A percentile compares a stretch with the other conserved stretches of the same genome.
Evolutionary conservation across 345 rosid genomes (phyloP).

Genomic region (Chamaenerion angustifolium): DNA sequence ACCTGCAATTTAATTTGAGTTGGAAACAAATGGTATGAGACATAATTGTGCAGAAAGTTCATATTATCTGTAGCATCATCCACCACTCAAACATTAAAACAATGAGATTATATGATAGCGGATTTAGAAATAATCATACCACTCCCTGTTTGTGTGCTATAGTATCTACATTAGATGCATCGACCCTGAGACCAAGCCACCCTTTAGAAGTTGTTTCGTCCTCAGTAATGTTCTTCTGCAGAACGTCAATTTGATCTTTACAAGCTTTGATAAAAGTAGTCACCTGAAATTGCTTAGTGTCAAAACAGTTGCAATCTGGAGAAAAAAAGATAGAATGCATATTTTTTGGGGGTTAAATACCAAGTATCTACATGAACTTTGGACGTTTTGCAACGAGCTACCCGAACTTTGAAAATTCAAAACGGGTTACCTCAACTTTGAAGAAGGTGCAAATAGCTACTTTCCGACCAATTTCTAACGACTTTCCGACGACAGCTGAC

Average conservation of each 20-base stretch:
- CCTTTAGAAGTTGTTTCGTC: constrained; percentile 68
- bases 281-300: constrained; percentile 27
- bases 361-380: too few relatives aligned
- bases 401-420: too few relatives aligned
- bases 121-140: constrained; percentile 29
- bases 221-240: constrained; percentile 47
- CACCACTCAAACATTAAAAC: background rate
- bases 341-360: background rate
- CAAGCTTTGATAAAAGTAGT: constrained; percentile 71
- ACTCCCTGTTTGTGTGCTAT: constrained; percentile 92
- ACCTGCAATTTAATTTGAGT: constrained; percentile 26
- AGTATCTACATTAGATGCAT: constrained; percentile 56
- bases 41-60: too few relatives aligned
- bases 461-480: too few relatives aligned
- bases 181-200: constrained; percentile 57
- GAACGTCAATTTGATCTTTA: constrained; percentile 77
- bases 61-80: background rate
- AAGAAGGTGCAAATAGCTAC: too few relatives aligned
- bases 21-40: too few relatives aligned
- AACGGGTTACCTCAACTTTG: too few relatives aligned
- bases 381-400: too few relatives aligned
- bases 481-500: too few relatives aligned
- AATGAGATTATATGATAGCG: too few relatives aligned
- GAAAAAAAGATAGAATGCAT: background rate
- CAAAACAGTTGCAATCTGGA: background rate